Evolutionary conservation across 768 basidiomycete species (phyloP), one percentile per base, ranked within the genome.

Genomic region (Lactarius deliciosus): DNA sequence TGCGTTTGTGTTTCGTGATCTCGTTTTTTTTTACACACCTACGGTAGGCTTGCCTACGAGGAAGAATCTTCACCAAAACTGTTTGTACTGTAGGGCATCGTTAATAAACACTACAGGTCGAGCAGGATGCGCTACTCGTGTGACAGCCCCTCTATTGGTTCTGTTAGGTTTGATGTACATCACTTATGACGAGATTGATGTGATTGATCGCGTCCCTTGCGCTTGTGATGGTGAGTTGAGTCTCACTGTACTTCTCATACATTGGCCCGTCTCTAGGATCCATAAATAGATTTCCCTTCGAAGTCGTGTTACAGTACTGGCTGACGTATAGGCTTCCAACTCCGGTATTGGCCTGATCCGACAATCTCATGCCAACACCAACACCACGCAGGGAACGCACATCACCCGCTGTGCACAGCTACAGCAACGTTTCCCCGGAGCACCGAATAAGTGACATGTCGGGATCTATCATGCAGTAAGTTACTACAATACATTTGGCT

Each of bases 1-100:
- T 64, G 40, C 69, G 67, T 22, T 32, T 57, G 68, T 58, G 64
- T 54, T 62, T 64, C 22, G 66, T 67, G 69, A 58, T 68, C 63
- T 64, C 25, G n/a, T 56, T 18, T 59, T 43, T 57, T 66, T 57
- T 40, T 59, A 56, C 28, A 22, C 54, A 18, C 34, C 40, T 64
- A 59, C 43, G 15, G 53, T 62, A 60, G 64, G 57, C 57, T 60
- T 55, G 64, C 64, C 57, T 65, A 50, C 59, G 53, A 68, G 65
- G 68, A 68, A 68, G 64, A 45, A 61, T 66, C 45, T 11, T 34
- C 30, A n/a, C 4, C n/a, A 36, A 22, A 58, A 13, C 20, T 40
- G 57, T 58, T 34, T n/a, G 57, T 22, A n/a, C 60, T 16, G 28
- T 61, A 41, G 5, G 40, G n/a, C 8, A 38, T 22, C 11, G 9